These are phyloP conservation scores for Stylosanthes scabra DNA, from an alignment of 331 rosid genomes.

Conservation along the genomic window DNA sequence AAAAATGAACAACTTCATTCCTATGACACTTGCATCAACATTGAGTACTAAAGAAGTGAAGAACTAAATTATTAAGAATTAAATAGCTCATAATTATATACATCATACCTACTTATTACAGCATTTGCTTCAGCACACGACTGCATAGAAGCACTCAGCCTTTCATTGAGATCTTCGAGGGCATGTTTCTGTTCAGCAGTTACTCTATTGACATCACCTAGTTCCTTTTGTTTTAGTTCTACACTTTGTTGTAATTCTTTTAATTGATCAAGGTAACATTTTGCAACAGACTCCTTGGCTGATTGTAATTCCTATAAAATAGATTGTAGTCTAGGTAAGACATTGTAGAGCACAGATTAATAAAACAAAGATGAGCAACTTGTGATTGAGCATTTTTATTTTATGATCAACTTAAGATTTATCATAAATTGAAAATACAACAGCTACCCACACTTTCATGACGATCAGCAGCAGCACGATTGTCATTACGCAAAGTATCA, in stretches of 20 bases:
- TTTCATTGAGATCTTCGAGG: conserved; percentile 79
- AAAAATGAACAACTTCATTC: conserved; percentile 17
- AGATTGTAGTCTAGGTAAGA: conserved; percentile 25
- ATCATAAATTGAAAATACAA: conserved; percentile 29
- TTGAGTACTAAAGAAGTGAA: conserved; percentile 9
- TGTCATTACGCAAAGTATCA: conserved; percentile 67
- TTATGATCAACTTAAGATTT: conserved; percentile 3
- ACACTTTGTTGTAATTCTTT: conserved; percentile 61
- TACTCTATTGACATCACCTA: conserved; percentile 60
- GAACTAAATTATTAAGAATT: conserved; percentile 8
- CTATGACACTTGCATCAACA: conserved; percentile 27
- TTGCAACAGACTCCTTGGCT: conserved; percentile 65
- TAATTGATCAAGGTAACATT: conserved; percentile 69
- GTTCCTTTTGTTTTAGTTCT: conserved; percentile 77
- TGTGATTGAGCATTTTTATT: conserved; percentile 19
- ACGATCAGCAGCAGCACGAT: conserved; percentile 59
- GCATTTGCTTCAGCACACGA: conserved; percentile 91
- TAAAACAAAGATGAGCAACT: conserved; percentile 12
- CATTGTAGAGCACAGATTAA: conserved; percentile 1
- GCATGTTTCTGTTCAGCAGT: conserved; percentile 76
- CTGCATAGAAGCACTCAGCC: conserved; percentile 81
- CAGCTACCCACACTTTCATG: conserved; percentile 72
- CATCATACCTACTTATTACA: conserved; percentile 72
- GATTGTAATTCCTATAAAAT: conserved; percentile 74
- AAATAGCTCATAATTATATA: conserved; percentile 7